Percentiles rank a stretch among this genome's conserved stretches.
phyloP scores from a whole-genome alignment of 257 asterid genomes.

The Scutellaria baicalensis region DNA sequence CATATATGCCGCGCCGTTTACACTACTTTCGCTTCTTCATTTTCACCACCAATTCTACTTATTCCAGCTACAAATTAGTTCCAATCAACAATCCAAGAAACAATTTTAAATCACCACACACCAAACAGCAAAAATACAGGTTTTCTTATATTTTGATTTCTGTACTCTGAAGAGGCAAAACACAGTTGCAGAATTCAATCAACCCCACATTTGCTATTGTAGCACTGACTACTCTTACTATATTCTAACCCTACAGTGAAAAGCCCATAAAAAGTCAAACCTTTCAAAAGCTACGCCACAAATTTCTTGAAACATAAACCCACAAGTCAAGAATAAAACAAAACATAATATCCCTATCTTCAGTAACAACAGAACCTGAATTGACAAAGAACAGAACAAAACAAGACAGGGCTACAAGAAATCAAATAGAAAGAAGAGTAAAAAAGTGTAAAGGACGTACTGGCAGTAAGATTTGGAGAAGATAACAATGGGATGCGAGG shows the following conservation, averaged over 20 bases:
- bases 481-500: slow-evolving; percentile 64
- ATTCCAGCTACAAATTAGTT: neutral
- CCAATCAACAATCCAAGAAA: neutral
- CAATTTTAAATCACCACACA: neutral
- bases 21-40: neutral
- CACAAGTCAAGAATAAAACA: neutral
- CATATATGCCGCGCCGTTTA: neutral
- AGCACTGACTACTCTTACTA: neutral
- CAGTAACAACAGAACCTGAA: neutral
- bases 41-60: neutral
- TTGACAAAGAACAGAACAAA: neutral
- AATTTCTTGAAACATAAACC: neutral
- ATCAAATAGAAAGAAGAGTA: neutral
- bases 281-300: neutral
- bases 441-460: slow-evolving; percentile 23
- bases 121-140: neutral
- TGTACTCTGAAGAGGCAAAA: neutral
- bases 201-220: neutral
- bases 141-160: neutral
- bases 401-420: neutral
- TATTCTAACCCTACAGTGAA: neutral
- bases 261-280: neutral
- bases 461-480: slow-evolving; percentile 96
- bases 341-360: neutral
- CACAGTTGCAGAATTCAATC: neutral